These are phyloP conservation scores for Quercus parvula DNA, from an alignment of 306 rosid species.

Conservation along the genomic window DNA sequence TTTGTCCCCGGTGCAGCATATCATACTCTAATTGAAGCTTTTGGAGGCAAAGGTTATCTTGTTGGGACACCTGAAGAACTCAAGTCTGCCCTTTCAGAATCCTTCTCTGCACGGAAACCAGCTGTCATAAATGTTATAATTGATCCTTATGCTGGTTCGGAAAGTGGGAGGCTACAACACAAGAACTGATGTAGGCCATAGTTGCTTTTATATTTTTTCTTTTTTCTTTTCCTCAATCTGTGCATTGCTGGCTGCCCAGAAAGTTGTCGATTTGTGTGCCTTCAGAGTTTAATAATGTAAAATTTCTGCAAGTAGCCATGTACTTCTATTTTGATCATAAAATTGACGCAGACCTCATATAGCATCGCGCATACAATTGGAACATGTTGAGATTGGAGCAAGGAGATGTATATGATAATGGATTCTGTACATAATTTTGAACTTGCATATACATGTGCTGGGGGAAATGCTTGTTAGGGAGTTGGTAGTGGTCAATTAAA, in stretches of 20 bases:
- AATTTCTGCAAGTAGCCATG: neutral
- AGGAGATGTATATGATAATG: no score
- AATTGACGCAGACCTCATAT: neutral
- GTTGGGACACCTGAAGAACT: conserved; percentile 76
- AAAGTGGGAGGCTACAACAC: conserved; percentile 91
- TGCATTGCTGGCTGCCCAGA: neutral
- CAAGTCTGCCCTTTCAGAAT: conserved; percentile 70
- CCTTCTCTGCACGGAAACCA: conserved; percentile 75
- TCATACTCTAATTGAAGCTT: conserved; percentile 86
- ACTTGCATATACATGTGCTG: no score
- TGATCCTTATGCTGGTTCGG: conserved; percentile 95
- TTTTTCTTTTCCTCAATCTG: neutral
- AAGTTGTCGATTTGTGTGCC: neutral
- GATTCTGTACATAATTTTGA: no score
- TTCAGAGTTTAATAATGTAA: neutral
- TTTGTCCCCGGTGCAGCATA: conserved; percentile 74
- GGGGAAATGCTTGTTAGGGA: no score
- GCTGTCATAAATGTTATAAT: conserved; percentile 69
- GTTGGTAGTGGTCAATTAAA: no score
- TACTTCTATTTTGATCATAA: neutral
- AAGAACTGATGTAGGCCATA: conserved; percentile 56
- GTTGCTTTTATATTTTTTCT: neutral
- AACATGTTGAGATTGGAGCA: no score
- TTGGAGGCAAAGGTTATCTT: conserved; percentile 94
- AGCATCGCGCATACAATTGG: no score